Conservation (phyloP, 1,284 basidiomycete genomes). For the Athelia psychrophila region DNA sequence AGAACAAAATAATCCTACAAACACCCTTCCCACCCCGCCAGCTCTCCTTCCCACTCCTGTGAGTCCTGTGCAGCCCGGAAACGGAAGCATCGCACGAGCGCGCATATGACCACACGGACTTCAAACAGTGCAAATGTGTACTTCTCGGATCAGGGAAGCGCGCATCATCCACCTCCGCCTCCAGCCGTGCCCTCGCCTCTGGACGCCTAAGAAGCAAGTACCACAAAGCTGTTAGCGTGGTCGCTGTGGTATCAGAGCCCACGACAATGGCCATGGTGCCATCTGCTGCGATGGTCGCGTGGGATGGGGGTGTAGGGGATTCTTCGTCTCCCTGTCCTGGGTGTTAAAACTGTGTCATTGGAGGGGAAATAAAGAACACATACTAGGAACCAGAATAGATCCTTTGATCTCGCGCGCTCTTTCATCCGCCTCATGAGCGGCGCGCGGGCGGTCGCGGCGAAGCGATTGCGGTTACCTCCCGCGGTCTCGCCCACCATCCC, state of each 20-base stretch:
- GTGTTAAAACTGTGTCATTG: background rate
- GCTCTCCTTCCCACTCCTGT: no score
- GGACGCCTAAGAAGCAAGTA: constrained; percentile 9
- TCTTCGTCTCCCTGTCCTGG: constrained; percentile 9
- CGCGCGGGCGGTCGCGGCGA: constrained; percentile 1
- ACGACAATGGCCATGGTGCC: constrained; percentile 14
- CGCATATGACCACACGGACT: no score
- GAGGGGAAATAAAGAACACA: background rate
- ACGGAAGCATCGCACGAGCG: no score
- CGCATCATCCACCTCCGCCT: no score
- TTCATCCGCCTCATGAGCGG: constrained; percentile 6
- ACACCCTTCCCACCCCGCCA: no score
- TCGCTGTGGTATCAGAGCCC: constrained; percentile 29
- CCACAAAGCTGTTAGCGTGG: constrained; percentile 5
- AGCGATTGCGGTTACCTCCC: background rate
- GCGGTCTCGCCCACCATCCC: background rate
- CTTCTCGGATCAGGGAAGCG: background rate
- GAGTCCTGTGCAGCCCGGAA: no score
- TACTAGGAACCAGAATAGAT: constrained; percentile 28
- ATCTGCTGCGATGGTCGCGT: constrained; percentile 4
- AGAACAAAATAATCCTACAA: no score
- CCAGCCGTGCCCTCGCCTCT: no score
- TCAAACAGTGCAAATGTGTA: no score
- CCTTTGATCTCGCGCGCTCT: constrained; percentile 11
- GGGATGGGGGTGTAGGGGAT: constrained; percentile 1